Conservation (phyloP, 1,139 yeast species). For the Geotrichum siamense region DNA sequence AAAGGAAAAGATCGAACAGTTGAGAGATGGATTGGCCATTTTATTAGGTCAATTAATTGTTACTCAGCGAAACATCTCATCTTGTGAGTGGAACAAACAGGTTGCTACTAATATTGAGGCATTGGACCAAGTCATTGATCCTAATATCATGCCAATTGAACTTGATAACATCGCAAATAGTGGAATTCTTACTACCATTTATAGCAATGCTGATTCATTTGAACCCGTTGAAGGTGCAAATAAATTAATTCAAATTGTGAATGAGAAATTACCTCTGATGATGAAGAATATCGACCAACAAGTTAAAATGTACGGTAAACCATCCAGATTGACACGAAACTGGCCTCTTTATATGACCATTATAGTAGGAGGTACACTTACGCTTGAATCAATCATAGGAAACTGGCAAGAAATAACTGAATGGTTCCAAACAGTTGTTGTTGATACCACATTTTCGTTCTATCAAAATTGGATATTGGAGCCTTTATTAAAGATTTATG, state of each 20-base stretch:
- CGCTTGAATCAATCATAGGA: slow-evolving; percentile 40
- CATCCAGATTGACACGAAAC: slow-evolving; percentile 47
- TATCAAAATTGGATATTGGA: slow-evolving; percentile 74
- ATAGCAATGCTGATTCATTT: no score
- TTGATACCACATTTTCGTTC: slow-evolving; percentile 61
- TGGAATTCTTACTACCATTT: no score
- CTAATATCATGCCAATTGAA: no score
- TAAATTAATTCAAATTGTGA: slow-evolving; percentile 2
- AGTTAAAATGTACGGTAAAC: slow-evolving; percentile 40
- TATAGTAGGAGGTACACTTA: slow-evolving; percentile 18
- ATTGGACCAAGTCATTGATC: background rate
- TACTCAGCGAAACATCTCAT: background rate
- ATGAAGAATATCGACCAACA: slow-evolving; percentile 5
- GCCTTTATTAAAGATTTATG: slow-evolving; percentile 68
- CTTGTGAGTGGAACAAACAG: background rate
- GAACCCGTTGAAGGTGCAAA: background rate
- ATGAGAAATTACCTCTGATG: slow-evolving; percentile 2
- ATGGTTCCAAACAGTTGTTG: slow-evolving; percentile 53
- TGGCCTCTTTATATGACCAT: slow-evolving; percentile 52
- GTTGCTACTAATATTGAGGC: background rate
- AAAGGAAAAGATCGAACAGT: background rate
- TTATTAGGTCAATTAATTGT: background rate
- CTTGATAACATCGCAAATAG: no score
- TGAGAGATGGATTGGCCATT: slow-evolving; percentile 2
- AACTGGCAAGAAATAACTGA: slow-evolving; percentile 46